A percentile compares a stretch with the other conserved stretches of the same genome.
Evolutionary conservation across 2,329 filamentous ascomycete species (phyloP).

Genomic region (Verticillium klebahnii): DNA sequence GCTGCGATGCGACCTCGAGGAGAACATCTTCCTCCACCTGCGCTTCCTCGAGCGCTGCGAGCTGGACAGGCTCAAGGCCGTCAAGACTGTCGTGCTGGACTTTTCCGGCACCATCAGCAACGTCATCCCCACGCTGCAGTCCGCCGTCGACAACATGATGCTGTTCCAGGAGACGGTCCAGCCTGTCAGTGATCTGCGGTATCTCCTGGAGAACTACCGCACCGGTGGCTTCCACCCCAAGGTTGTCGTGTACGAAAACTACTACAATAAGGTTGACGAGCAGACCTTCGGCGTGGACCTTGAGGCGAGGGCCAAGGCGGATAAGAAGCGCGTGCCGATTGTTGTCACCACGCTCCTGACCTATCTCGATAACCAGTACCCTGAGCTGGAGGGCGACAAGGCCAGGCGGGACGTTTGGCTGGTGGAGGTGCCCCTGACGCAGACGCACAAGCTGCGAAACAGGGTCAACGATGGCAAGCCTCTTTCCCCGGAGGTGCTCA

Average conservation of each 20-base stretch:
- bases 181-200: slow-evolving; percentile 81
- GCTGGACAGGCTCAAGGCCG: slow-evolving; percentile 90
- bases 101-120: slow-evolving; percentile 98
- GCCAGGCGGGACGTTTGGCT: slow-evolving; percentile 91
- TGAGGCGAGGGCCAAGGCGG: slow-evolving; percentile 87
- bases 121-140: slow-evolving; percentile 92
- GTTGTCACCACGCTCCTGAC: slow-evolving; percentile 91
- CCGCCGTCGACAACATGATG: slow-evolving; percentile 97
- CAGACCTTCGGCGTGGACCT: slow-evolving; percentile 97
- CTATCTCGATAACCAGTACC: slow-evolving; percentile 94
- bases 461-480: slow-evolving; percentile 83
- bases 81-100: slow-evolving; percentile 96
- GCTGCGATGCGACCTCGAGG: slow-evolving; percentile 89
- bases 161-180: slow-evolving; percentile 99
- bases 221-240: slow-evolving; percentile 89
- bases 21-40: slow-evolving; percentile 87
- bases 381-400: slow-evolving; percentile 94
- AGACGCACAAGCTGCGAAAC: slow-evolving; percentile 78
- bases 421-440: slow-evolving; percentile 79
- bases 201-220: slow-evolving; percentile 93
- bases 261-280: slow-evolving; percentile 97
- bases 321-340: slow-evolving; percentile 91
- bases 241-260: slow-evolving; percentile 95
- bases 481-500: slow-evolving; percentile 69
- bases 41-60: slow-evolving; percentile 97